Evolutionary conservation across 257 asterid species (phyloP), one percentile per base, ranked within the genome.

Genomic region (Anisodus acutangulus): DNA sequence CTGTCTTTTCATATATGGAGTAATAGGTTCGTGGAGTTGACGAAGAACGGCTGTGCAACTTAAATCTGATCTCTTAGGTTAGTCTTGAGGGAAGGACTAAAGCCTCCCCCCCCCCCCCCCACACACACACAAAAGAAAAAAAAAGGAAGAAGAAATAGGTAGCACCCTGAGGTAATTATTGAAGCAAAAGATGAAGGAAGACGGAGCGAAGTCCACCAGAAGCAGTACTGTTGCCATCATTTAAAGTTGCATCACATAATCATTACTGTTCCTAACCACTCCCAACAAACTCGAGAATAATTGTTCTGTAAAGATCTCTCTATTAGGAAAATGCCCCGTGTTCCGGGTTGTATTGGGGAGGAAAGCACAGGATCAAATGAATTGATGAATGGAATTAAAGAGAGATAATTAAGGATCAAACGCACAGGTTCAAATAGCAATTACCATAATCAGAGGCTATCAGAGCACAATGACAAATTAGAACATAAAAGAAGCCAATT

Each of bases 11-110:
- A 11, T 59, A 47, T 10, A 19, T 5, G 59, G 60, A 72, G 39
- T 19, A 49, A 19, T n/a, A 10, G 22, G 6, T 6, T 67, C 49
- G 12, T 2, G 6, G 16, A 47, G 41, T 11, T 22, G 41, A 19
- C 47, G 19, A 72, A 47, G 41, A 47, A 53, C 0, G 16, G 55
- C 12, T 9, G 9, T 4, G 58, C 55, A 71, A 71, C 1, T n/a
- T 71, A 71, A 9, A 43, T 17, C 57, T 71, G 39, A 71, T 71
- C 39, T 45, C 17, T 47, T 71, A 71, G 79, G 79, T 71, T 41
- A 6, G 55, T 8, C 26, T 68, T 15, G 31, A 4, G 78, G 26
- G 22, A 68, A 68, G 15, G 57, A 70, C 11, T 70, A 70, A 22
- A n/a, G 1, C 26, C 64, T 0, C n/a, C 5, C 2, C 22, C 26